phyloP scores from a whole-genome alignment of 371 early-diverging fungal genomes.

The Zancudomyces culisetae region DNA sequence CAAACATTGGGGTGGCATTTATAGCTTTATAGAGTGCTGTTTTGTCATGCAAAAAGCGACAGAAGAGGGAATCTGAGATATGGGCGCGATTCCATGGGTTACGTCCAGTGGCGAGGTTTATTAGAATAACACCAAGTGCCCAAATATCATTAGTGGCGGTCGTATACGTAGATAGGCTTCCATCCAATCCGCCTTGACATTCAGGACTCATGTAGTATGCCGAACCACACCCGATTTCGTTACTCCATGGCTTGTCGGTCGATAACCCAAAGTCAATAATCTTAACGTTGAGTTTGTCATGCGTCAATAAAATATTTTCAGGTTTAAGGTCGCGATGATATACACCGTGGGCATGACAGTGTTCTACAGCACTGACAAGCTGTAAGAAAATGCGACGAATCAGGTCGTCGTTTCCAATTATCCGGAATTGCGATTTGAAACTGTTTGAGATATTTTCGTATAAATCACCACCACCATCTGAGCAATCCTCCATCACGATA shows the following conservation, averaged over 20 bases:
- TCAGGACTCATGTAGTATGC: slow-evolving; percentile 87
- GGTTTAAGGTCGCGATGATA: slow-evolving; percentile 85
- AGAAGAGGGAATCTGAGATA: slow-evolving; percentile 64
- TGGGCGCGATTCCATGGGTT: slow-evolving; percentile 98
- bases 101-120: slow-evolving; percentile 98
- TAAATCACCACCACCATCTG: slow-evolving; percentile 95
- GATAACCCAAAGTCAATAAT: slow-evolving; percentile 95
- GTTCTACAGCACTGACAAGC: slow-evolving; percentile 93
- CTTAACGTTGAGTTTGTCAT: slow-evolving; percentile 87
- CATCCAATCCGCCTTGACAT: slow-evolving; percentile 76
- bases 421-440: slow-evolving; percentile 20
- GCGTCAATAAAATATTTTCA: slow-evolving; percentile 68
- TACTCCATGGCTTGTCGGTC: slow-evolving; percentile 48
- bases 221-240: slow-evolving; percentile 75
- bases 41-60: slow-evolving; percentile 35
- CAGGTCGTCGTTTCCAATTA: slow-evolving; percentile 19
- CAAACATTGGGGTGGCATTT: slow-evolving; percentile 74
- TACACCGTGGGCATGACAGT: slow-evolving; percentile 94
- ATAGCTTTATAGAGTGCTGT: slow-evolving; percentile 81
- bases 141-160: slow-evolving; percentile 99
- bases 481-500: slow-evolving; percentile 92
- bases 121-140: slow-evolving; percentile 97
- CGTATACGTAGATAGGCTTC: slow-evolving; percentile 60
- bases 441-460: slow-evolving; percentile 80
- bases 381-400: slow-evolving; percentile 85